Percentiles rank a stretch among this genome's conserved stretches.
These are phyloP conservation scores for Capronia coronata DNA, from an alignment of 2,329 filamentous ascomycete genomes.

Conservation along the genomic window DNA sequence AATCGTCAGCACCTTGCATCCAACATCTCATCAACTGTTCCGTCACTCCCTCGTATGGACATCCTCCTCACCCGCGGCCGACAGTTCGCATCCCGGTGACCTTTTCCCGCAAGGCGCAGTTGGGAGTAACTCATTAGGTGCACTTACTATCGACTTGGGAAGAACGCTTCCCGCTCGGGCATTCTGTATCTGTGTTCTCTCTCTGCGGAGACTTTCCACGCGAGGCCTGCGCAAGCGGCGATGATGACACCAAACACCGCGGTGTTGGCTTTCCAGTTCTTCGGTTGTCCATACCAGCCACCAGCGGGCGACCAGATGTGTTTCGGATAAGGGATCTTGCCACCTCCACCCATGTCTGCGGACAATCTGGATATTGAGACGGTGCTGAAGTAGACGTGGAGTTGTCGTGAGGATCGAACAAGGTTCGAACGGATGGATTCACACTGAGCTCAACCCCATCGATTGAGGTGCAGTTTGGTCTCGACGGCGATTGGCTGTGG, in stretches of 20 bases:
- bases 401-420: no score
- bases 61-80: conserved; percentile 1
- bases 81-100: no score
- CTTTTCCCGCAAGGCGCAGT: no score
- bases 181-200: conserved; percentile 67
- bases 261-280: conserved; percentile 94
- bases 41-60: no score
- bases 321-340: conserved; percentile 69
- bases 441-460: no score
- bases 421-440: no score
- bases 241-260: conserved; percentile 64
- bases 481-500: no score
- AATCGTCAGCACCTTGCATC: not conserved
- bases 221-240: conserved; percentile 59
- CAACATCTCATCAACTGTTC: not conserved
- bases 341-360: conserved; percentile 63
- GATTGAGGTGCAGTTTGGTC: conserved; percentile 7
- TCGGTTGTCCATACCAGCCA: conserved; percentile 93
- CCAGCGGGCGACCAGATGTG: conserved; percentile 98
- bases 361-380: not conserved
- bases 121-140: not conserved
- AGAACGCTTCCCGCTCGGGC: conserved; percentile 71
- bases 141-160: conserved; percentile 74
- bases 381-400: not conserved
- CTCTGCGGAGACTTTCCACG: conserved; percentile 67